Evolutionary conservation across 768 basidiomycete genomes (phyloP).

Genomic region (Suillus plorans): DNA sequence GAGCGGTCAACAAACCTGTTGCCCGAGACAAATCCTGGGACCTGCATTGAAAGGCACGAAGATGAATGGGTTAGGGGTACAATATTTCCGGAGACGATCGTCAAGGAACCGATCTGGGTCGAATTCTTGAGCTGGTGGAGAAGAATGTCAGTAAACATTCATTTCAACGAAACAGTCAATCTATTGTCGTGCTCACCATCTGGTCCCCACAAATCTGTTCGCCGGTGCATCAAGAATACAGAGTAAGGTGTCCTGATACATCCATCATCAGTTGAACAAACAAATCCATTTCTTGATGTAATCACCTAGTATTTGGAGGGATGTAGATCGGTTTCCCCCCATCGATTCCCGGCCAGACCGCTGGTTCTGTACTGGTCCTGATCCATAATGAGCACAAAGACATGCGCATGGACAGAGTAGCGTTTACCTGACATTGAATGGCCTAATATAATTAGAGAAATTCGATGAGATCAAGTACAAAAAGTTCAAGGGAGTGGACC

Average conservation of each 20-base stretch:
- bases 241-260: slow-evolving; percentile 41
- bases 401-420: no score
- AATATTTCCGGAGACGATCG: slow-evolving; percentile 53
- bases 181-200: slow-evolving; percentile 42
- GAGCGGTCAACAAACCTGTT: slow-evolving; percentile 26
- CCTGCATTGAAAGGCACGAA: slow-evolving; percentile 44
- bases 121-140: slow-evolving; percentile 47
- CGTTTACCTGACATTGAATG: slow-evolving; percentile 24
- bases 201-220: slow-evolving; percentile 65
- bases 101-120: slow-evolving; percentile 72
- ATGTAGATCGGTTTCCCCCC: slow-evolving; percentile 31
- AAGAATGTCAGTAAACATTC: neutral
- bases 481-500: neutral
- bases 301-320: slow-evolving; percentile 31
- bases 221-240: slow-evolving; percentile 57
- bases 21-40: slow-evolving; percentile 38
- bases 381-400: neutral
- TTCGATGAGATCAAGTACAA: neutral
- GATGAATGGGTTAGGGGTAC: slow-evolving; percentile 54
- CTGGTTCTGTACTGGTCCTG: slow-evolving; percentile 25
- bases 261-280: neutral
- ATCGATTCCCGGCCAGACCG: slow-evolving; percentile 23
- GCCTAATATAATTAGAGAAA: slow-evolving; percentile 12
- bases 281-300: neutral
- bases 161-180: no score